Base-by-base conservation (phyloP, 1,284 basidiomycete species). In the Rhodotorula sp. region DNA sequence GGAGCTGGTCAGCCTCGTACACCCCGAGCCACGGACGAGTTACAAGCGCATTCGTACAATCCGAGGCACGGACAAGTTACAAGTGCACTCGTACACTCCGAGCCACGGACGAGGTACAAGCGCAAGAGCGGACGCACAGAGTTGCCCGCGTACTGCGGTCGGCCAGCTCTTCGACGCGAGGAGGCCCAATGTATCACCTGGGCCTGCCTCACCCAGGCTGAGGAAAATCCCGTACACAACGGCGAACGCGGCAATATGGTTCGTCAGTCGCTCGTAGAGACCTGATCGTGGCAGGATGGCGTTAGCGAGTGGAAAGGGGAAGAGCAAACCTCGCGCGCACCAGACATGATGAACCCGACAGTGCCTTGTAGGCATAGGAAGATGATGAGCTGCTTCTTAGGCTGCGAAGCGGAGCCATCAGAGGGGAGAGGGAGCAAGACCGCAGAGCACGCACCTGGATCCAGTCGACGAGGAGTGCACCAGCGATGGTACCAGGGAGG, bases 141-240 rank as follows among this genome's bases (percentile, higher is more conserved):
- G 90, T 72, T 94, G 90, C 3, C 92, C 92, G 76, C 93, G 89
- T 60, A 92, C 86, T 32, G 91, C 91, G 0, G 92, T 94, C 2
- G 92, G 91, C 67, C 90, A 88, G 4, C 79, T 75, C 83, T 95
- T 95, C 69, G 88, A 85, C 13, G 92, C 92, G 71, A 95, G 85
- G 48, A 94, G 44, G 10, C 61, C 61, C 1, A 63, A 29, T 29
- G n/a, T 46, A 17, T 34, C 53, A 0, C 53, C 62, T 0, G 62
- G 41, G 21, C 54, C 51, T 22, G 77, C 67, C 70, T 80, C 81
- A n/a, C 67, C 68, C 50, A 72, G 54, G 76, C 87, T 88, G 68
- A 96, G 81, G 86, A 97, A 98, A 66, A 97, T 88, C 17, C 77
- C 94, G 78, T 96, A 97, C 17, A 97, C 83, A 56, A 94, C 86